Conservation (phyloP, 1,284 basidiomycete species). For the Volvariella volvacea region DNA sequence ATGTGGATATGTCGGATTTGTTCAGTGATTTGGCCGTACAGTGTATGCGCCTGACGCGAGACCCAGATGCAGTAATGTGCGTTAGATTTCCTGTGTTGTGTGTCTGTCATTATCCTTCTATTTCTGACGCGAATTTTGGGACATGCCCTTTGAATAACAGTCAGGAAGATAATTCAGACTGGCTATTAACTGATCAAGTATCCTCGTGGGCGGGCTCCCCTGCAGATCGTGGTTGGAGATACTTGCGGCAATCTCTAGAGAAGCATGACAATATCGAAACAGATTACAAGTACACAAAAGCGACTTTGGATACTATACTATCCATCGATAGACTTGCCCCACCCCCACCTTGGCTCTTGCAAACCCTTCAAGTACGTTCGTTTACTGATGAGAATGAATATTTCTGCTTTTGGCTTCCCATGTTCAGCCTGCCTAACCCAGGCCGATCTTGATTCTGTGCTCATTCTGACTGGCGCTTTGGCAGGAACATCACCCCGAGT, state of each 20-base stretch:
- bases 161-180: conserved; percentile 63
- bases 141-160: conserved; percentile 26
- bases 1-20: conserved; percentile 82
- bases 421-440: too few relatives aligned
- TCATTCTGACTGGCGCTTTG: not conserved
- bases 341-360: conserved; percentile 80
- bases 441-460: conserved; percentile 4
- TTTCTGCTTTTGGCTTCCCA: conserved; percentile 10
- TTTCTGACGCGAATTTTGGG: not conserved
- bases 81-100: conserved; percentile 20
- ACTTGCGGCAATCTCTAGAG: conserved; percentile 74
- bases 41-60: conserved; percentile 69
- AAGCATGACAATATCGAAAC: conserved; percentile 73
- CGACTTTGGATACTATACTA: conserved; percentile 72
- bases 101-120: conserved; percentile 2
- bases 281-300: conserved; percentile 70
- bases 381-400: not conserved
- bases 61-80: conserved; percentile 49
- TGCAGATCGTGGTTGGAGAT: conserved; percentile 82
- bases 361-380: conserved; percentile 58
- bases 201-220: conserved; percentile 80
- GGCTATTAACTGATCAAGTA: conserved; percentile 78
- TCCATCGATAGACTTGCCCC: conserved; percentile 53
- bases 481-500: conserved; percentile 70
- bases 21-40: conserved; percentile 76